Evolutionary conservation across 805 yeast species (phyloP).

Genomic region (Kodamaea restingae): DNA sequence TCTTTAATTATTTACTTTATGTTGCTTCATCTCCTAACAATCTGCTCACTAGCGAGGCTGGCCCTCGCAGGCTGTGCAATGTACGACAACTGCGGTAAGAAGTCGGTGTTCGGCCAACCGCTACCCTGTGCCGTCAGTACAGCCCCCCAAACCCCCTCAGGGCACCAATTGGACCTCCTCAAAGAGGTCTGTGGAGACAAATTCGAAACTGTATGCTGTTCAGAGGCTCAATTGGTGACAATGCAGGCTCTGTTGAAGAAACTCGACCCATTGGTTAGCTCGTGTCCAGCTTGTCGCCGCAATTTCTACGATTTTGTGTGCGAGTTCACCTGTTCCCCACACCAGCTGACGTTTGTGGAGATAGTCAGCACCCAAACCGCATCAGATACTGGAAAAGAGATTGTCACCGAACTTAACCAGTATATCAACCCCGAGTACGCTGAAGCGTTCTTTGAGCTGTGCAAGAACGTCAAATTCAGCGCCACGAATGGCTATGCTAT

Average conservation of each 20-base stretch:
- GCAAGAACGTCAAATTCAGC: conserved; percentile 84
- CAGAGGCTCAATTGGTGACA: conserved; percentile 52
- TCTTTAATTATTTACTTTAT: not conserved
- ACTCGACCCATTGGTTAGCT: conserved; percentile 39
- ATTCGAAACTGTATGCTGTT: conserved; percentile 56
- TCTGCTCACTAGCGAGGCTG: not conserved
- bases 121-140: conserved; percentile 72
- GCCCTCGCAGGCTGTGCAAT: conserved; percentile 39
- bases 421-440: conserved; percentile 62
- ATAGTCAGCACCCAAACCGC: conserved; percentile 53
- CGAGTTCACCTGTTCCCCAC: conserved; percentile 84
- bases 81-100: conserved; percentile 72
- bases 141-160: conserved; percentile 45
- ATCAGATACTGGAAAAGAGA: conserved; percentile 45
- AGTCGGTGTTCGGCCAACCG: conserved; percentile 68
- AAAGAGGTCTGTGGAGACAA: conserved; percentile 61
- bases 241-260: conserved; percentile 43
- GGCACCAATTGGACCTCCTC: conserved; percentile 43
- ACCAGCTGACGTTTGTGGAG: conserved; percentile 71
- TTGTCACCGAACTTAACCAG: conserved; percentile 70
- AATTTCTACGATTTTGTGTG: conserved; percentile 84
- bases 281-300: conserved; percentile 84
- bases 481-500: conserved; percentile 95
- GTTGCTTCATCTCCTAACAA: conserved; percentile 1
- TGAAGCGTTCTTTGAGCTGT: conserved; percentile 66